Evolutionary conservation across 2,329 filamentous ascomycete species (phyloP).

Genomic region (Stagonosporopsis cucurbitacearum): DNA sequence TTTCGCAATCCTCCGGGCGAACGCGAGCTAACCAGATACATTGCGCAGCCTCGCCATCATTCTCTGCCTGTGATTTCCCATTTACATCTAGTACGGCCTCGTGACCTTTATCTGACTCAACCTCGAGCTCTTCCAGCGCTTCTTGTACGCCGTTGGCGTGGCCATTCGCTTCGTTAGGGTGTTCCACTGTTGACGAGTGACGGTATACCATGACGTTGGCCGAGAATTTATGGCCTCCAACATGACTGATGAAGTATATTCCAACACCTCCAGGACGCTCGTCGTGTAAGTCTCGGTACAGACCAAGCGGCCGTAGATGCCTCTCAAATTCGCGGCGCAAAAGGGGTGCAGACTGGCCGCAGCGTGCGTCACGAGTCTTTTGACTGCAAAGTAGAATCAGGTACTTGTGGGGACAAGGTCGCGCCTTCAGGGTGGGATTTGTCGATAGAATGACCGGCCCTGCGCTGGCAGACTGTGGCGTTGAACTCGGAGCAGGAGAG

Average conservation of each 20-base stretch:
- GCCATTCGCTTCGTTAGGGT: constrained; percentile 26
- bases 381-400: constrained; percentile 95
- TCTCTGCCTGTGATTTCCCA: constrained; percentile 48
- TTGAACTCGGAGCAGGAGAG: constrained; percentile 22
- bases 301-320: constrained; percentile 80
- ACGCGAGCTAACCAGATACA: constrained; percentile 93
- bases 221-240: constrained; percentile 94
- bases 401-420: constrained; percentile 79
- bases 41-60: constrained; percentile 67
- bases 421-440: constrained; percentile 58
- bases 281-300: constrained; percentile 88
- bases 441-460: constrained; percentile 38
- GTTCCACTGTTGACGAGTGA: constrained; percentile 48
- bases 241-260: constrained; percentile 95
- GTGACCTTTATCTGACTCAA: constrained; percentile 48
- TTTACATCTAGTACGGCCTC: constrained; percentile 42
- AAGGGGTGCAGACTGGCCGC: constrained; percentile 90
- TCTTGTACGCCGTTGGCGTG: constrained; percentile 38
- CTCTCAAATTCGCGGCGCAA: constrained; percentile 88
- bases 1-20: constrained; percentile 87
- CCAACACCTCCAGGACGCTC: constrained; percentile 89
- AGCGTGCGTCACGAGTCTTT: constrained; percentile 90
- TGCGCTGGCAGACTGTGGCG: constrained; percentile 26
- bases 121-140: constrained; percentile 48
- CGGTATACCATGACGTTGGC: constrained; percentile 95